Base-by-base conservation (phyloP, 1,284 basidiomycete genomes). In the Takashimella koratensis region DNA sequence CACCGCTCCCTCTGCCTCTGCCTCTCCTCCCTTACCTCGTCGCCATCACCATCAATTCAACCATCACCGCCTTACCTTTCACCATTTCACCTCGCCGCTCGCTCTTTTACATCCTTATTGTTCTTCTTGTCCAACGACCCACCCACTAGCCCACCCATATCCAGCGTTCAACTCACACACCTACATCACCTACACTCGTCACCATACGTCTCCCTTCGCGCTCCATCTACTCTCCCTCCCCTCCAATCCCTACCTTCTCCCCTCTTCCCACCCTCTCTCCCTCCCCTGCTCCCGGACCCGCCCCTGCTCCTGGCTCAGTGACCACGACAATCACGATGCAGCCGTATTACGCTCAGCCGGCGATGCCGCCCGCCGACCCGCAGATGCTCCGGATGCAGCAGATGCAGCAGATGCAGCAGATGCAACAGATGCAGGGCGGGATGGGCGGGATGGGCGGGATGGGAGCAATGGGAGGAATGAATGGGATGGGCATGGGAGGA, bases 261-360 rank as follows among this genome's bases (percentile, higher is more conserved):
- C 30, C 49, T 4, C 54, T 45, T 3, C 51, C 51, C 41, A 45
- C 51, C 24, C 48, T 47, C 45, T 52, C 25, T 20, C 49, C 48
- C 40, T 40, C 25, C 5, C 25, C 20, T 16, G 24, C 40, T 39
- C 54, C 39, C 22, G 40, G 40, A 3, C 19, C 24, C 16, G 3
- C 48, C 22, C 24, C 43, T 16, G 36, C n/a, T 40, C 3, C 13
- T 43, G 20, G n/a, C n/a, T n/a, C n/a, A n/a, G n/a, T n/a, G n/a
- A n/a, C n/a, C n/a, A n/a, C n/a, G n/a, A 8, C 30, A 36, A 8
- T 16, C 30, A 36, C 26, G 25, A 51, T 51, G 45, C 54, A 52
- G 42, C 44, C 36, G 26, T 56, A 56, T 26, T 56, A 56, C 42
- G 47, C 51, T 26, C 48, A 39, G 16, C 52, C 52, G 2, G n/a